Conservation (phyloP, 257 asterid genomes). For the Plantago major region DNA sequence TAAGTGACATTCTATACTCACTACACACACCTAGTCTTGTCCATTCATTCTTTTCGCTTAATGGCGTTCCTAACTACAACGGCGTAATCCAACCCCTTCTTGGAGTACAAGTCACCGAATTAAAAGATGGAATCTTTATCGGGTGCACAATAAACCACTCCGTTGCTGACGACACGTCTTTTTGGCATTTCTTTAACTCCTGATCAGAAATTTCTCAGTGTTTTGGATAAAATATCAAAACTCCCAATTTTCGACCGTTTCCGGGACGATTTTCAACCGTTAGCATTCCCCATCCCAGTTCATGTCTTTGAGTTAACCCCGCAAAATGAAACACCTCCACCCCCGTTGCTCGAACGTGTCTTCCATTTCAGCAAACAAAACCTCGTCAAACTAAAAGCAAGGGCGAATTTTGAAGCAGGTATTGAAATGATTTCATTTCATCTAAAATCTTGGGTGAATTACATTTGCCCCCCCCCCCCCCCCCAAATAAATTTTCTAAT, state of each 20-base stretch:
- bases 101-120: conserved; percentile 40
- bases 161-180: conserved; percentile 35
- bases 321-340: neutral
- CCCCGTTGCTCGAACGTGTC: conserved; percentile 21
- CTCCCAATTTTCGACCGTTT: conserved; percentile 23
- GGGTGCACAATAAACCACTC: conserved; percentile 38
- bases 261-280: conserved; percentile 13
- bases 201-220: conserved; percentile 44
- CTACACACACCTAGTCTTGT: conserved; percentile 21
- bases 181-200: conserved; percentile 50
- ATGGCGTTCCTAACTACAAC: conserved; percentile 27
- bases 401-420: conserved; percentile 27
- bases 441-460: too few species aligned
- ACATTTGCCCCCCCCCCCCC: too few species aligned
- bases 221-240: conserved; percentile 17
- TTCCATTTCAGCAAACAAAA: conserved; percentile 30
- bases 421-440: neutral
- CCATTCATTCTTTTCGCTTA: conserved; percentile 31
- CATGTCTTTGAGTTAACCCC: conserved; percentile 15
- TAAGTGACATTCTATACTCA: conserved; percentile 25
- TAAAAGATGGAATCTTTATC: conserved; percentile 36
- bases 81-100: conserved; percentile 36
- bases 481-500: too few species aligned
- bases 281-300: conserved; percentile 8
- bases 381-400: conserved; percentile 23